Percentiles rank a stretch among this genome's conserved stretches.
phyloP scores from a whole-genome alignment of 805 yeast species.

The Lipomyces orientalis region DNA sequence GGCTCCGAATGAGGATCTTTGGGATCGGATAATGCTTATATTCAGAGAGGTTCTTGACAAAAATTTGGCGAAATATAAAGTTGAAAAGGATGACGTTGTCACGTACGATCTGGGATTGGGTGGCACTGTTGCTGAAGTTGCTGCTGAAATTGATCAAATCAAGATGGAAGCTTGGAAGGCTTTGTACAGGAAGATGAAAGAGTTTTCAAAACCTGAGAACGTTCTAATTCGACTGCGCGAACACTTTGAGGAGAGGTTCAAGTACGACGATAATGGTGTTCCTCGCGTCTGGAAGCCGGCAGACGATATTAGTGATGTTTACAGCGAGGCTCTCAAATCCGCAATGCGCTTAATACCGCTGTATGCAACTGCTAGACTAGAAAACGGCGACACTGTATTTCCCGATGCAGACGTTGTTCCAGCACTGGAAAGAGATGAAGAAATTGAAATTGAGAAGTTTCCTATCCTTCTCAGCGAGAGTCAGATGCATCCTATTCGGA shows the following conservation, averaged over 20 bases:
- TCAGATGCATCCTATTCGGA: slow-evolving; percentile 62
- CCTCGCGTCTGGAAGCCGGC: slow-evolving; percentile 83
- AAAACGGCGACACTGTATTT: slow-evolving; percentile 52
- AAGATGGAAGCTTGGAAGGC: slow-evolving; percentile 67
- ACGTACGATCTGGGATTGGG: slow-evolving; percentile 72
- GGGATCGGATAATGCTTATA: slow-evolving; percentile 62
- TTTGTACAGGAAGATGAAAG: slow-evolving; percentile 63
- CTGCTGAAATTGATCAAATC: slow-evolving; percentile 51
- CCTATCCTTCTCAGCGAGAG: slow-evolving; percentile 61
- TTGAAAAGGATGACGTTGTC: slow-evolving; percentile 35
- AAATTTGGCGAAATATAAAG: slow-evolving; percentile 15
- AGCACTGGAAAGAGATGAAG: slow-evolving; percentile 32
- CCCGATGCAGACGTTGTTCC: slow-evolving; percentile 23
- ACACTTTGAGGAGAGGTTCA: slow-evolving; percentile 78
- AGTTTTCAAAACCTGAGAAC: slow-evolving; percentile 68
- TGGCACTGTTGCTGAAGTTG: slow-evolving; percentile 50
- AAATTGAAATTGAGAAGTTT: slow-evolving; percentile 51
- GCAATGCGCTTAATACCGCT: slow-evolving; percentile 66
- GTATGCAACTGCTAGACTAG: slow-evolving; percentile 57
- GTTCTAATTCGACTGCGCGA: slow-evolving; percentile 72
- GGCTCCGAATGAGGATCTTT: slow-evolving; percentile 48
- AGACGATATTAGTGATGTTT: slow-evolving; percentile 71
- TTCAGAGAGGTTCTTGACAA: slow-evolving; percentile 46
- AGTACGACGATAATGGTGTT: slow-evolving; percentile 80
- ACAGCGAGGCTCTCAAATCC: slow-evolving; percentile 60